Conservation (phyloP, 108 stramenopile genomes). For the Nannochloropsis gaditana region DNA sequence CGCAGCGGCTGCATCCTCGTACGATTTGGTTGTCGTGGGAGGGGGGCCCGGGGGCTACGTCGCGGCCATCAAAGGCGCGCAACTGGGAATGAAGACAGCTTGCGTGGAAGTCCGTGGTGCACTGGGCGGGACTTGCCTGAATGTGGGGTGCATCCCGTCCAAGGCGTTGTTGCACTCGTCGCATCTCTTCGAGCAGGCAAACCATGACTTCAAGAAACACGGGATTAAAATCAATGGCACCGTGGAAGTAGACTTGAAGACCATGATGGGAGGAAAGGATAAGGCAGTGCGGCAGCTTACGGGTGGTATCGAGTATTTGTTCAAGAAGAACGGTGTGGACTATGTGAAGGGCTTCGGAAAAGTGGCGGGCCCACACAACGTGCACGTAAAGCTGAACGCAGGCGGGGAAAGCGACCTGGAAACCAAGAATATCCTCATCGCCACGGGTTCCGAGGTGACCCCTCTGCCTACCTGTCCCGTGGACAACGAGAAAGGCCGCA, state of each 20-base stretch:
- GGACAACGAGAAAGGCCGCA: constrained; percentile 87
- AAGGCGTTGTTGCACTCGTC: constrained; percentile 87
- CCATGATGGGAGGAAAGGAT: constrained; percentile 83
- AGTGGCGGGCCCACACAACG: constrained; percentile 70
- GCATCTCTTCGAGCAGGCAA: constrained; percentile 94
- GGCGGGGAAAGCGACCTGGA: constrained; percentile 69
- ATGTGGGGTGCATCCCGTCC: constrained; percentile 99
- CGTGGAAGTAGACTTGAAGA: constrained; percentile 77
- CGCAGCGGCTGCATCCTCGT: constrained; percentile 30
- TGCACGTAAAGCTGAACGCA: constrained; percentile 71
- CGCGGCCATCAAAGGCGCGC: constrained; percentile 96
- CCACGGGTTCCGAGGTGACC: constrained; percentile 94
- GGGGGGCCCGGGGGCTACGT: constrained; percentile 99
- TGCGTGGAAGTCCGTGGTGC: constrained; percentile 95
- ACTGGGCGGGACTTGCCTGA: constrained; percentile 89
- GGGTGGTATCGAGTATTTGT: constrained; percentile 94
- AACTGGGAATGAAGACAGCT: constrained; percentile 95
- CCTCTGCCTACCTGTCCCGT: constrained; percentile 96
- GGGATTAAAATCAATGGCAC: constrained; percentile 66
- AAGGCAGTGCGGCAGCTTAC: constrained; percentile 91
- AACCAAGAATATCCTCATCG: constrained; percentile 93
- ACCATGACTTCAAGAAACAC: constrained; percentile 86
- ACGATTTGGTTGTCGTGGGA: constrained; percentile 65
- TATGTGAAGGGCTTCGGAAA: constrained; percentile 90
- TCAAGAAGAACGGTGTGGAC: constrained; percentile 95